phyloP scores from a whole-genome alignment of 805 yeast species.

The Saccharomyces mikatae region DNA sequence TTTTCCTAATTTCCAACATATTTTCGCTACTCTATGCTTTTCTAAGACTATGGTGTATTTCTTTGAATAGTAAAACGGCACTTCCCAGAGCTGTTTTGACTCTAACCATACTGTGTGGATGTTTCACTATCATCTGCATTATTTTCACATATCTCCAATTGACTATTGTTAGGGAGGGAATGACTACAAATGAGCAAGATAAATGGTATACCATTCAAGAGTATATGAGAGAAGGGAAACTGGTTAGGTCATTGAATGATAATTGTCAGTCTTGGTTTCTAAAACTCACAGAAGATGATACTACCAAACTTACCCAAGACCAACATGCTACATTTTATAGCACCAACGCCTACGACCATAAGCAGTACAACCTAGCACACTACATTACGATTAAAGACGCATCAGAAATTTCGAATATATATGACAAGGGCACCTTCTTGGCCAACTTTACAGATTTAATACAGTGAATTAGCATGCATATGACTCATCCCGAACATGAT shows the following conservation, averaged over 20 bases:
- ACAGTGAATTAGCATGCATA: not conserved
- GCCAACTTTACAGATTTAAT: constrained; percentile 18
- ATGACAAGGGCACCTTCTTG: constrained; percentile 25
- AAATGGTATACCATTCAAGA: constrained; percentile 64
- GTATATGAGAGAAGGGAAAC: constrained; percentile 35
- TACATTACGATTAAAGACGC: constrained; percentile 10
- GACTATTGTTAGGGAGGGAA: constrained; percentile 50
- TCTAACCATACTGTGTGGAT: constrained; percentile 37
- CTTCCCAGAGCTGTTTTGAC: constrained; percentile 26
- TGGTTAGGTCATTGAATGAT: constrained; percentile 20
- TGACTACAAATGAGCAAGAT: constrained; percentile 65
- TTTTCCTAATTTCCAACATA: constrained; percentile 45
- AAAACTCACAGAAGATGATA: constrained; percentile 1
- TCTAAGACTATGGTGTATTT: constrained; percentile 15
- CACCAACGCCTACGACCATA: constrained; percentile 26
- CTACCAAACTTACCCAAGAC: not conserved
- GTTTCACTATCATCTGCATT: constrained; percentile 37
- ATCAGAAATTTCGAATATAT: constrained; percentile 22
- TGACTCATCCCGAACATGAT: not conserved
- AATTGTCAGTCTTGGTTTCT: constrained; percentile 6
- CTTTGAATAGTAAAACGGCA: not conserved
- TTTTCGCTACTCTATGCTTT: constrained; percentile 39
- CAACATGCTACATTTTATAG: constrained; percentile 15
- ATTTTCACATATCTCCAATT: constrained; percentile 42
- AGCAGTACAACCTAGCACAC: constrained; percentile 8